Conservation (phyloP, 176 grass and related monocot genomes). For the Carex kokanica region DNA sequence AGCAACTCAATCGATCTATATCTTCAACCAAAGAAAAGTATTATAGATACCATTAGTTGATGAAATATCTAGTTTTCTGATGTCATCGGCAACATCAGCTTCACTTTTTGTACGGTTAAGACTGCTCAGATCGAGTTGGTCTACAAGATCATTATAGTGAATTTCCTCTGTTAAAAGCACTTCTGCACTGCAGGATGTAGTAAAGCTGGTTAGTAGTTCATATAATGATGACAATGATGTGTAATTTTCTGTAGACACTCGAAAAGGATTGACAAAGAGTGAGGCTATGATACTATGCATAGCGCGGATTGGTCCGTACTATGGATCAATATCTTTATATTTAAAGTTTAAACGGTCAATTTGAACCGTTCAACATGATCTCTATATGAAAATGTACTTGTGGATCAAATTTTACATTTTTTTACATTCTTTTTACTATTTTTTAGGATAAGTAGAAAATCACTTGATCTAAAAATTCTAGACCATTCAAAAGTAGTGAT, state of each 20-base stretch:
- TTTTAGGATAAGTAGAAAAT: too few species aligned
- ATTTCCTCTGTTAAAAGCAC: constrained; percentile 76
- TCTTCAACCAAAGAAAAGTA: not conserved
- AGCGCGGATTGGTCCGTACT: too few species aligned
- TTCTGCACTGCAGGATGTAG: constrained; percentile 55
- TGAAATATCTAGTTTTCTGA: constrained; percentile 18
- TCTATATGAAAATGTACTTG: too few species aligned
- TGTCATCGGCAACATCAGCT: constrained; percentile 4
- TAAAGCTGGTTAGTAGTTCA: not conserved
- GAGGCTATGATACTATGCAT: too few species aligned
- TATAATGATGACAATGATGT: constrained; percentile 1
- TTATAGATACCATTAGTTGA: constrained; percentile 35
- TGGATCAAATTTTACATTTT: too few species aligned
- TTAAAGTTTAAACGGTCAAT: too few species aligned
- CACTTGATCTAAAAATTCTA: too few species aligned
- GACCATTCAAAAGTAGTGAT: too few species aligned
- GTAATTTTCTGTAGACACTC: not conserved
- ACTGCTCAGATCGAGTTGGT: constrained; percentile 36
- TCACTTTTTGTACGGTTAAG: constrained; percentile 15
- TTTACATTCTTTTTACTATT: too few species aligned
- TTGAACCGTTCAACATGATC: too few species aligned
- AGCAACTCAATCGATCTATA: not conserved
- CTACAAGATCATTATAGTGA: constrained; percentile 89
- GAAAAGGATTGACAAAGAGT: not conserved
- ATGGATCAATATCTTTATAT: too few species aligned